phyloP scores from a whole-genome alignment of 2,329 filamentous ascomycete species.

The Teratosphaeriaceae sp. region DNA sequence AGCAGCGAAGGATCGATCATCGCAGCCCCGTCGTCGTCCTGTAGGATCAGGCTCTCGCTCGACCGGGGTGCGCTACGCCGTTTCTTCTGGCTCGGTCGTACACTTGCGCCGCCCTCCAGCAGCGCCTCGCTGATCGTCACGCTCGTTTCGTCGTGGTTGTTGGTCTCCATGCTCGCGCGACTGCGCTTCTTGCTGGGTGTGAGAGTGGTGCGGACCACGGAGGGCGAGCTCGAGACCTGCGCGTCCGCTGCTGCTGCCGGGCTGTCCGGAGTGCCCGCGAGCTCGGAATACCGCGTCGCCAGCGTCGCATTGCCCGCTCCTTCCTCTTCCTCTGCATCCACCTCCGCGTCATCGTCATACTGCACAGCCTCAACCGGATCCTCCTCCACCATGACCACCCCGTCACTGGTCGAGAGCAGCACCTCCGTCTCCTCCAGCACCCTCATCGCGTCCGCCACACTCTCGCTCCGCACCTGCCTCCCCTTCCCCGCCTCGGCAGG shows the following conservation, averaged over 20 bases:
- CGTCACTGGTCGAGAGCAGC: slow-evolving; percentile 7
- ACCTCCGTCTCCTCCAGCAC: slow-evolving; percentile 6
- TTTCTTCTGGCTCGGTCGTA: slow-evolving; percentile 7
- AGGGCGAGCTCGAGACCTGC: background rate
- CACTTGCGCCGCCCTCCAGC: background rate
- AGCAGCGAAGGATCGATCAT: slow-evolving; percentile 14
- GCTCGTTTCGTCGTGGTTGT: slow-evolving; percentile 4
- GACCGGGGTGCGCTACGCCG: background rate
- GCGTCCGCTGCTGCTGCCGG: background rate
- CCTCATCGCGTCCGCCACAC: slow-evolving; percentile 5
- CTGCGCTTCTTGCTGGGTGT: slow-evolving; percentile 11
- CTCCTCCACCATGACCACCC: slow-evolving; percentile 9
- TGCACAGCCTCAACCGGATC: slow-evolving; percentile 4
- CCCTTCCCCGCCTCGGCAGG: slow-evolving; percentile 13
- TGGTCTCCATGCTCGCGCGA: slow-evolving; percentile 8
- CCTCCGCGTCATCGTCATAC: background rate
- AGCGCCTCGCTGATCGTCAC: slow-evolving; percentile 1
- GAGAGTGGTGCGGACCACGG: background rate
- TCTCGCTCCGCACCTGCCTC: background rate
- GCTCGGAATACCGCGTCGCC: background rate
- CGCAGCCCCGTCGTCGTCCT: slow-evolving; percentile 8
- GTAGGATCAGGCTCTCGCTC: slow-evolving; percentile 9
- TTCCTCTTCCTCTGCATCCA: background rate
- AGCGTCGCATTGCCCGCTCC: background rate
- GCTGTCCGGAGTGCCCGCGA: too few species aligned